These are phyloP conservation scores for Zoysia matrella DNA, from an alignment of 202 grass and related monocot species.

Conservation along the genomic window DNA sequence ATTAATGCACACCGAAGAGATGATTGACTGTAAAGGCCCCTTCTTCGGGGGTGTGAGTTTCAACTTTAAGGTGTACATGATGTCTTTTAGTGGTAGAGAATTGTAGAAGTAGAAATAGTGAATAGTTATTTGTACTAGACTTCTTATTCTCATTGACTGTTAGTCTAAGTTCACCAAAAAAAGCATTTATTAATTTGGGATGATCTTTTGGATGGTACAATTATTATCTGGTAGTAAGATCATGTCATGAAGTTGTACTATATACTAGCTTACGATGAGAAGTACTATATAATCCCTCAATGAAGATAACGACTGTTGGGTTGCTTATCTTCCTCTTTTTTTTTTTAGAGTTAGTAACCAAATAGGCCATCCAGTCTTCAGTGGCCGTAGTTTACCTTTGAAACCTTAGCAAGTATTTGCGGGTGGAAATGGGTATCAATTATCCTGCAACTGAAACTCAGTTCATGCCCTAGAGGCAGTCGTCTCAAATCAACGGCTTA, in stretches of 20 bases:
- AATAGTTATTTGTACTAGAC: not conserved
- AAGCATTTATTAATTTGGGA: not conserved
- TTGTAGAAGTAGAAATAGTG: constrained; percentile 38
- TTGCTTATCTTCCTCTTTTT: too few species aligned
- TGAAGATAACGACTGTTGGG: too few species aligned
- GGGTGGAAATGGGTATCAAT: not conserved
- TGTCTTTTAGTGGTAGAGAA: constrained; percentile 33
- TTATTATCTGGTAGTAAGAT: not conserved
- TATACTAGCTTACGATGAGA: too few species aligned
- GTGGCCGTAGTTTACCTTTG: too few species aligned
- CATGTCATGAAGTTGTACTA: not conserved
- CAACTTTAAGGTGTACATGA: constrained; percentile 53
- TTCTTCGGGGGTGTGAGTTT: constrained; percentile 43
- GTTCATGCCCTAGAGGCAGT: not conserved
- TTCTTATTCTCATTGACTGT: constrained; percentile 20
- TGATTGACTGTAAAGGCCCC: constrained; percentile 15
- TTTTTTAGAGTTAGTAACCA: too few species aligned
- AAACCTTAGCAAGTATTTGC: not conserved
- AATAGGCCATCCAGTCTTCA: too few species aligned
- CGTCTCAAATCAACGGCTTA: not conserved
- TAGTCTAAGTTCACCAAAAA: constrained; percentile 13
- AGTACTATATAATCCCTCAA: not conserved
- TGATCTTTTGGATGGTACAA: not conserved
- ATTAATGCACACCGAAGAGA: constrained; percentile 30
- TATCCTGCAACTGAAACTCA: too few species aligned